Evolutionary conservation across 352 stramenopile genomes (phyloP).

Genomic region (Phytophthora pistaciae): DNA sequence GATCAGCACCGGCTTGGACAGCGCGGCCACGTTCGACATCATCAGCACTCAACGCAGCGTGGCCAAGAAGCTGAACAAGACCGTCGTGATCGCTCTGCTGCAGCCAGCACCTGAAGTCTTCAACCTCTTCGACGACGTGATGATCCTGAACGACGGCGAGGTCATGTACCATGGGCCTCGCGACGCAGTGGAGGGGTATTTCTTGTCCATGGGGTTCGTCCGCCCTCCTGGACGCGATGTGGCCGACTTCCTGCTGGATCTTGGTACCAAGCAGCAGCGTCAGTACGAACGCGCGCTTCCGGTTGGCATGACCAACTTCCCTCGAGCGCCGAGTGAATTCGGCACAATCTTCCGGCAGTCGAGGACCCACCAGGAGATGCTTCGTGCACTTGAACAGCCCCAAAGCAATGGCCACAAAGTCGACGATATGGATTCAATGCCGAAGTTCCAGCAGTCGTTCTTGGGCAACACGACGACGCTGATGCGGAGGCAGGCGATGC

Average conservation of each 20-base stretch:
- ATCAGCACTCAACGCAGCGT: slow-evolving; percentile 46
- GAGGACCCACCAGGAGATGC: slow-evolving; percentile 24
- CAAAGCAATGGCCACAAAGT: slow-evolving; percentile 15
- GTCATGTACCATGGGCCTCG: slow-evolving; percentile 53
- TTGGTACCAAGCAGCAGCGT: slow-evolving; percentile 45
- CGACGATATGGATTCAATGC: slow-evolving; percentile 33
- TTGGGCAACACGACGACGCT: slow-evolving; percentile 30
- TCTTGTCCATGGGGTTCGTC: slow-evolving; percentile 71
- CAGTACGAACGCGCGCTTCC: slow-evolving; percentile 34
- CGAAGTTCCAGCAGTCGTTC: slow-evolving; percentile 47
- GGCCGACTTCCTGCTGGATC: slow-evolving; percentile 52
- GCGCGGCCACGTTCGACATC: slow-evolving; percentile 62
- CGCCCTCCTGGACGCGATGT: slow-evolving; percentile 45
- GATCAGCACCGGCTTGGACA: slow-evolving; percentile 67
- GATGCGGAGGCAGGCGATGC: slow-evolving; percentile 52
- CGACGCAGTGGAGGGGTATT: slow-evolving; percentile 71
- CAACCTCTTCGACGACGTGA: too few species aligned
- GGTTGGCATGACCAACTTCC: slow-evolving; percentile 9
- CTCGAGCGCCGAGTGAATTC: slow-evolving; percentile 33
- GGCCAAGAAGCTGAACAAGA: slow-evolving; percentile 50
- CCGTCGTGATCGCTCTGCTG: slow-evolving; percentile 29
- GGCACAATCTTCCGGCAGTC: slow-evolving; percentile 37
- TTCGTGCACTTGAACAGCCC: slow-evolving; percentile 28
- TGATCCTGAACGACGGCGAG: too few species aligned
- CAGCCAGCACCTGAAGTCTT: not conserved